These are phyloP conservation scores for Aspergillus transmontanensis DNA, from an alignment of 2,329 filamentous ascomycete species.

Conservation along the genomic window DNA sequence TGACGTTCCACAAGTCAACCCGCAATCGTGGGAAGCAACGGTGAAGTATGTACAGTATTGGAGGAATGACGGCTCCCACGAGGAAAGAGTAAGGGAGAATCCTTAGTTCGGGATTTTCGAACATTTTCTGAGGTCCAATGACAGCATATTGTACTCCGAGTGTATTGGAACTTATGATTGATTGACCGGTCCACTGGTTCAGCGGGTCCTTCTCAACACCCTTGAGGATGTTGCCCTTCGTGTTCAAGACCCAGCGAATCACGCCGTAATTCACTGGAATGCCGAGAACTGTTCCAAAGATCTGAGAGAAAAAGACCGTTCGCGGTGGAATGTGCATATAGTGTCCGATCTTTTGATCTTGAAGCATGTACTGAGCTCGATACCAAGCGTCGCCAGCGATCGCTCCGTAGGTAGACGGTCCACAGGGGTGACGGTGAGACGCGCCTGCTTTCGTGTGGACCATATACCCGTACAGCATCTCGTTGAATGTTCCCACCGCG, in stretches of 20 bases:
- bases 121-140: slow-evolving; percentile 44
- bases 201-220: slow-evolving; percentile 56
- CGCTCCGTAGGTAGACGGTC: slow-evolving; percentile 59
- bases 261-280: slow-evolving; percentile 65
- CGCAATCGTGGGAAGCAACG: slow-evolving; percentile 56
- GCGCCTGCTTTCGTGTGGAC: slow-evolving; percentile 51
- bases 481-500: slow-evolving; percentile 61
- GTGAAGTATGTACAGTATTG: slow-evolving; percentile 54
- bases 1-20: slow-evolving; percentile 62
- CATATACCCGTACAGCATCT: slow-evolving; percentile 63
- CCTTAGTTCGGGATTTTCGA: slow-evolving; percentile 30
- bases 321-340: slow-evolving; percentile 65
- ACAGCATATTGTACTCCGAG: slow-evolving; percentile 63
- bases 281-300: slow-evolving; percentile 61
- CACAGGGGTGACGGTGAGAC: slow-evolving; percentile 59
- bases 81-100: slow-evolving; percentile 37
- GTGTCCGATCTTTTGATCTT: slow-evolving; percentile 67
- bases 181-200: slow-evolving; percentile 64
- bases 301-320: slow-evolving; percentile 62
- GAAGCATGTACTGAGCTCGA: slow-evolving; percentile 59
- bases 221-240: slow-evolving; percentile 59
- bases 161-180: slow-evolving; percentile 54
- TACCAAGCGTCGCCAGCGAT: slow-evolving; percentile 67
- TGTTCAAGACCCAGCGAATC: slow-evolving; percentile 61
- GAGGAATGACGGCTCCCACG: slow-evolving; percentile 32